These are phyloP conservation scores for Poa pratensis DNA, from an alignment of 176 grass and related monocot species.

Conservation along the genomic window DNA sequence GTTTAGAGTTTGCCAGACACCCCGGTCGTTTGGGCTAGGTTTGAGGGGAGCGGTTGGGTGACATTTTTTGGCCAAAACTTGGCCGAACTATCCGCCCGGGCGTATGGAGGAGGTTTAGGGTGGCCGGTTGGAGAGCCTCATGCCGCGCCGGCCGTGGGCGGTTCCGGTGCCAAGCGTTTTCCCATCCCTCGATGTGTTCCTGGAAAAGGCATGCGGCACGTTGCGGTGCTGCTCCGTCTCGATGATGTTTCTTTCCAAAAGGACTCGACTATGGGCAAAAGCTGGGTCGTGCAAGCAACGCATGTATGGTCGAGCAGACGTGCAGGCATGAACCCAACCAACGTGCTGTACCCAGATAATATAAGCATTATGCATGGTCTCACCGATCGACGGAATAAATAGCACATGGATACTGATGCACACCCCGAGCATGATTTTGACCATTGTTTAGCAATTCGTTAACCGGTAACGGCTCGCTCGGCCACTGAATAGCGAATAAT, in stretches of 20 bases:
- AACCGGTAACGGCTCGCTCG: too few relatives aligned
- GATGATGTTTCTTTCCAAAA: not conserved
- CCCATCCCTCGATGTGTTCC: not conserved
- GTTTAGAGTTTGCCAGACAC: too few relatives aligned
- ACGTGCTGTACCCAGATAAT: too few relatives aligned
- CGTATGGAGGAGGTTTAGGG: too few relatives aligned
- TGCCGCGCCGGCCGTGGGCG: too few relatives aligned
- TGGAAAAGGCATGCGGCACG: not conserved
- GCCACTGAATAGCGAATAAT: too few relatives aligned
- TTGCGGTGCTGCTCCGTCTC: not conserved
- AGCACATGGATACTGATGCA: not conserved
- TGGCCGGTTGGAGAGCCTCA: too few relatives aligned
- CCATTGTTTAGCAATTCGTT: too few relatives aligned
- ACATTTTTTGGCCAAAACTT: too few relatives aligned
- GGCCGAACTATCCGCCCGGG: too few relatives aligned
- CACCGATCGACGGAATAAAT: not conserved
- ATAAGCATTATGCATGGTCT: not conserved
- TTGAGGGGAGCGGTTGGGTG: too few relatives aligned
- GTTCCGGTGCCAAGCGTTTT: not conserved
- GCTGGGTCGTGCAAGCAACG: slow-evolving; percentile 30
- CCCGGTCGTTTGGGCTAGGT: too few relatives aligned
- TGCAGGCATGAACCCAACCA: slow-evolving; percentile 22
- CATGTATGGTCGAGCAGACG: not conserved
- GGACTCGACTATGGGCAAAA: not conserved
- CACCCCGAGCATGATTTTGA: not conserved